Conservation (phyloP, 1,139 yeast genomes). For the Kodamaea plutei region DNA sequence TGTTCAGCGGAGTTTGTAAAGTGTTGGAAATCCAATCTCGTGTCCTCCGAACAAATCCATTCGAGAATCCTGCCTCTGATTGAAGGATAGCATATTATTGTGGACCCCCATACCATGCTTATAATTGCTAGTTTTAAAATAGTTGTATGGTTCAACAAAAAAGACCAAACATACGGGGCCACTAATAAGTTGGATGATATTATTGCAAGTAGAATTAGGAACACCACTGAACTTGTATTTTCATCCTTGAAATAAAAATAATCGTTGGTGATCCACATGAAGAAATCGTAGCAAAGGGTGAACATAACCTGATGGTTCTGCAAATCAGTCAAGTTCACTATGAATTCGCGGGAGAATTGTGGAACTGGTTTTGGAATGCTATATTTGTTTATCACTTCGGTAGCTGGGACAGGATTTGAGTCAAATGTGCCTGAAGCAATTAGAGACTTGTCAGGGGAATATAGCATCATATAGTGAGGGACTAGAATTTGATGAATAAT, state of each 20-base stretch:
- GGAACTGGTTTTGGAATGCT: slow-evolving; percentile 71
- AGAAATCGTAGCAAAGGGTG: slow-evolving; percentile 58
- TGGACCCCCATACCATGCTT: slow-evolving; percentile 46
- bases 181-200: slow-evolving; percentile 28
- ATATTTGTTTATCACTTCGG: slow-evolving; percentile 44
- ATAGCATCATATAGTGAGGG: slow-evolving; percentile 58
- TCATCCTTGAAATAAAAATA: slow-evolving; percentile 68
- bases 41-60: slow-evolving; percentile 54
- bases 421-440: slow-evolving; percentile 20
- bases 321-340: slow-evolving; percentile 74
- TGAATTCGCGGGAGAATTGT: slow-evolving; percentile 73
- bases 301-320: slow-evolving; percentile 79
- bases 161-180: slow-evolving; percentile 31
- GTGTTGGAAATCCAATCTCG: slow-evolving; percentile 47
- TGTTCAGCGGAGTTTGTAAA: slow-evolving; percentile 46
- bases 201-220: slow-evolving; percentile 29
- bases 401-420: slow-evolving; percentile 51
- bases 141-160: slow-evolving; percentile 25
- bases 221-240: slow-evolving; percentile 52
- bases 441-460: slow-evolving; percentile 33
- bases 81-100: slow-evolving; percentile 52
- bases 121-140: slow-evolving; percentile 36
- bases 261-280: slow-evolving; percentile 46
- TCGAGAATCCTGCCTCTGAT: slow-evolving; percentile 43
- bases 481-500: slow-evolving; percentile 55